phyloP scores from a whole-genome alignment of 202 grass and related monocot species.

The Zoysia matrella region DNA sequence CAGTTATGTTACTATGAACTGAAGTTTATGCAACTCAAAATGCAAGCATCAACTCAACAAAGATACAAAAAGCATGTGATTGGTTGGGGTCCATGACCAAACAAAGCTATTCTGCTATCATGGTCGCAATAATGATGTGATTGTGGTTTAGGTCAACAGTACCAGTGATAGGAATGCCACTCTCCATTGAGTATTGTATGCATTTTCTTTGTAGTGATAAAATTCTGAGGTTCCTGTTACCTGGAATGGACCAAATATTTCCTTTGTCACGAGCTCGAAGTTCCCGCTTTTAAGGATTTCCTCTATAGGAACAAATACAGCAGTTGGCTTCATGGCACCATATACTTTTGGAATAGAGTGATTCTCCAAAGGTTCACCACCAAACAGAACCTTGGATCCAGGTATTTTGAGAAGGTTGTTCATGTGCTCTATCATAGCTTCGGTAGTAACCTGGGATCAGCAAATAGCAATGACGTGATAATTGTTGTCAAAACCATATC shows the following conservation, averaged over 20 bases:
- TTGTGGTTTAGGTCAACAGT: neutral
- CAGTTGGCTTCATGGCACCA: constrained; percentile 89
- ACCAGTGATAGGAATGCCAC: neutral
- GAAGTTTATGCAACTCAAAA: too few relatives aligned
- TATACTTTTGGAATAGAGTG: constrained; percentile 96
- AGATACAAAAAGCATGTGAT: too few relatives aligned
- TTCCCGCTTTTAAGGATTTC: constrained; percentile 81
- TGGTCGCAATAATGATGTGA: neutral
- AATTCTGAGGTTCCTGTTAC: constrained; percentile 41
- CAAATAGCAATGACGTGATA: constrained; percentile 17
- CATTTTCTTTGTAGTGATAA: neutral
- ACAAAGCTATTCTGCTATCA: neutral
- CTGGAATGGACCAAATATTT: constrained; percentile 99
- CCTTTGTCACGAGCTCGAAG: constrained; percentile 84
- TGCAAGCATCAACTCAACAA: too few relatives aligned
- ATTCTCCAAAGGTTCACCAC: constrained; percentile 77
- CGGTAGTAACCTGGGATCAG: constrained; percentile 74
- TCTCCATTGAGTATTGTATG: neutral
- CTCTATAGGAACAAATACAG: constrained; percentile 83
- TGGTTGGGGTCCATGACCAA: too few relatives aligned
- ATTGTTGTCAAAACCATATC: neutral
- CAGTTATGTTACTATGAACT: too few relatives aligned
- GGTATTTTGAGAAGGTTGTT: constrained; percentile 84
- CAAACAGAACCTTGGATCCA: constrained; percentile 90
- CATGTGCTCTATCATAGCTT: constrained; percentile 76